A percentile compares a stretch with the other conserved stretches of the same genome.
These are phyloP conservation scores for Salix udensis DNA, from an alignment of 345 rosid species.

Conservation along the genomic window DNA sequence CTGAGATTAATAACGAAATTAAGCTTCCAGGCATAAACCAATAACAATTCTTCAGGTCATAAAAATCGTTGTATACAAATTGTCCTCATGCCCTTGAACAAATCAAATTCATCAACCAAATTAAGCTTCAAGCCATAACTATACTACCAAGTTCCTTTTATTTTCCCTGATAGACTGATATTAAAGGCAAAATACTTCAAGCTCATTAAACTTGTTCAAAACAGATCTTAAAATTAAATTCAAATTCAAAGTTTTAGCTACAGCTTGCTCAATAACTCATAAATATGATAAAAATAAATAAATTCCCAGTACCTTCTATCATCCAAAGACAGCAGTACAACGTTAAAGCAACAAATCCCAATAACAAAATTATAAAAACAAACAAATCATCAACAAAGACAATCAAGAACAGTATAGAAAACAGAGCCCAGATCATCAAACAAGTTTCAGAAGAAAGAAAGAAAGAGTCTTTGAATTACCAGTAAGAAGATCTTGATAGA, in stretches of 20 bases:
- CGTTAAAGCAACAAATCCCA: not conserved
- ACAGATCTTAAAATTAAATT: not conserved
- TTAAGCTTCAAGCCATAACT: too few species aligned
- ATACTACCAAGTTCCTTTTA: too few species aligned
- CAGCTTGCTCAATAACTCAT: too few species aligned
- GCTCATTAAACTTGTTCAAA: not conserved
- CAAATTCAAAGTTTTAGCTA: not conserved
- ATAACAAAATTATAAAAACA: not conserved
- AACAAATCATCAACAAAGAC: not conserved
- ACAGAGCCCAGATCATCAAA: not conserved
- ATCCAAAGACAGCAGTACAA: not conserved
- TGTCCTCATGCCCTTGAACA: too few species aligned
- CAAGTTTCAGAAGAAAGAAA: not conserved
- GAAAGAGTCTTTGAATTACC: not conserved
- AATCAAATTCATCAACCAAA: too few species aligned
- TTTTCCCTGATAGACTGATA: not conserved
- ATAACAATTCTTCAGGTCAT: not conserved
- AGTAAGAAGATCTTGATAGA: constrained; percentile 19
- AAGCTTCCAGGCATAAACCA: not conserved
- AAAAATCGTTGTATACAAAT: too few species aligned
- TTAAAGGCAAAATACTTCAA: not conserved
- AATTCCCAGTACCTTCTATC: not conserved
- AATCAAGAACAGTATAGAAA: too few species aligned
- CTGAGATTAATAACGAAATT: constrained; percentile 3
- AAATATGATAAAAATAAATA: too few species aligned